phyloP scores from a whole-genome alignment of 106 monocot genomes.

The Narthecium ossifragum region DNA sequence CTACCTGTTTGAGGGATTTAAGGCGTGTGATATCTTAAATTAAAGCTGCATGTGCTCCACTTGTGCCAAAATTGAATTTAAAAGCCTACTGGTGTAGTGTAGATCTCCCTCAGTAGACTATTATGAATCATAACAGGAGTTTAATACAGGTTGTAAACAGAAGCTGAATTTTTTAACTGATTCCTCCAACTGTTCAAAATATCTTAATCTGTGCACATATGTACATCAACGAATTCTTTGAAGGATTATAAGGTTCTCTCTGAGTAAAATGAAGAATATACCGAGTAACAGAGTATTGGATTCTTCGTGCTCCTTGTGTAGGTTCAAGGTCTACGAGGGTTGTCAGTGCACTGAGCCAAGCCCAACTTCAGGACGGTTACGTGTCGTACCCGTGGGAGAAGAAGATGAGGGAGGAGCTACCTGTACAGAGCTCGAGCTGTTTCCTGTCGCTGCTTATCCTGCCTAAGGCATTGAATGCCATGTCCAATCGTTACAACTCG shows the following conservation, averaged over 20 bases:
- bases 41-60: too few species aligned
- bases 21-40: too few species aligned
- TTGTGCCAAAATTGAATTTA: too few species aligned
- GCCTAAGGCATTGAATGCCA: conserved; percentile 43
- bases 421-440: conserved; percentile 45
- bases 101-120: too few species aligned
- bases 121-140: too few species aligned
- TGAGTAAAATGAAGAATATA: background rate
- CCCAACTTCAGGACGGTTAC: conserved; percentile 72
- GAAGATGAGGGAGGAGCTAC: conserved; percentile 66
- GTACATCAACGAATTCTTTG: background rate
- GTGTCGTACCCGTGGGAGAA: conserved; percentile 81
- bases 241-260: background rate
- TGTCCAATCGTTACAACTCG: conserved; percentile 40
- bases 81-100: too few species aligned
- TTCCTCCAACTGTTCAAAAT: background rate
- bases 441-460: conserved; percentile 76
- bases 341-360: conserved; percentile 45
- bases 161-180: background rate
- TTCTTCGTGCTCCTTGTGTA: background rate
- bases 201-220: too few species aligned
- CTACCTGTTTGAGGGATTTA: too few species aligned
- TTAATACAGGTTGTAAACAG: too few species aligned
- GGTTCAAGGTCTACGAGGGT: conserved; percentile 54
- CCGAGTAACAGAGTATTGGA: background rate